Evolutionary conservation across 2,329 filamentous ascomycete genomes (phyloP).

Genomic region (Cercospora berteroae): DNA sequence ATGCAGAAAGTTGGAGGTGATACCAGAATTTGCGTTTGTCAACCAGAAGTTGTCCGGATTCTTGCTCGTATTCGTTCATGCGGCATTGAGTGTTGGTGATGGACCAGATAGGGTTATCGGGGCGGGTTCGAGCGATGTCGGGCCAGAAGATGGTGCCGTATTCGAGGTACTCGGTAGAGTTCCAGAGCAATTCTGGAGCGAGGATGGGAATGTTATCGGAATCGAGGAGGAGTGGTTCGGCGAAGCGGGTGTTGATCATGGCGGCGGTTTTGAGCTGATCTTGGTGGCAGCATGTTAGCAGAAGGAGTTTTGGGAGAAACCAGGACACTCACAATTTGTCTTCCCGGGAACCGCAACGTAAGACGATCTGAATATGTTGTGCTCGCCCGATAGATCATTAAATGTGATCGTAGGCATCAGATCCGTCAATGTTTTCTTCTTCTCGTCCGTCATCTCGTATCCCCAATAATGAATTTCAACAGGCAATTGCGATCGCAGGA

Average conservation of each 20-base stretch:
- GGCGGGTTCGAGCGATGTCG: conserved; percentile 39
- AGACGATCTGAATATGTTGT: conserved; percentile 27
- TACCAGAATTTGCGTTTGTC: conserved; percentile 41
- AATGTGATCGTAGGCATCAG: conserved; percentile 30
- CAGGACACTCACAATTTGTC: conserved; percentile 14
- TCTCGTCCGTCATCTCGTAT: conserved; percentile 29
- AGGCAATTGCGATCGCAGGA: conserved; percentile 27
- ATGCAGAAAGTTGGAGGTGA: conserved; percentile 40
- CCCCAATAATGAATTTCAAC: conserved; percentile 37
- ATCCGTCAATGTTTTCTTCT: conserved; percentile 19
- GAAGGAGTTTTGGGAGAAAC: background rate
- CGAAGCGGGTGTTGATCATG: conserved; percentile 40
- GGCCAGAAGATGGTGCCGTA: conserved; percentile 41
- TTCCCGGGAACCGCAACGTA: conserved; percentile 18
- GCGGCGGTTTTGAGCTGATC: conserved; percentile 40
- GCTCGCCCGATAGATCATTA: conserved; percentile 32
- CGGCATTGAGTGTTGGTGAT: conserved; percentile 41
- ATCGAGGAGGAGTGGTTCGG: conserved; percentile 39
- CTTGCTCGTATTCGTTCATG: conserved; percentile 39
- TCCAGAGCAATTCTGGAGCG: conserved; percentile 34
- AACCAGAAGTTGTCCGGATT: conserved; percentile 40
- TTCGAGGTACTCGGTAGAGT: conserved; percentile 31
- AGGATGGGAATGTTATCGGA: conserved; percentile 40
- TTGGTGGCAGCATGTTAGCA: background rate
- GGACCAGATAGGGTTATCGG: conserved; percentile 35